phyloP scores from a whole-genome alignment of 2,329 filamentous ascomycete genomes.

The Penicillium decumbens region DNA sequence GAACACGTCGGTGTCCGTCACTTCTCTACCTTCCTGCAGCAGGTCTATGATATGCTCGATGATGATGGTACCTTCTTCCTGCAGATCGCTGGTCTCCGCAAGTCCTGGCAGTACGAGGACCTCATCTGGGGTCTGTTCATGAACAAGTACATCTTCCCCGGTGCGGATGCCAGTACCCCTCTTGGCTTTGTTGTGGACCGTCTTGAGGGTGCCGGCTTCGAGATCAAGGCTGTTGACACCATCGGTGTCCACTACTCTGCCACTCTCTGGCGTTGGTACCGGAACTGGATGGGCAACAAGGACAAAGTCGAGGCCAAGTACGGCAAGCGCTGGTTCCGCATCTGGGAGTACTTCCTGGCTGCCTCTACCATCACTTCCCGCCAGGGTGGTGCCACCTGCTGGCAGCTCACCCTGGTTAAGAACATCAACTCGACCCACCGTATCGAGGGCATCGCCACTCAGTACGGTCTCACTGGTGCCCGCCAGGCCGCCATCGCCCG shows the following conservation, averaged over 20 bases:
- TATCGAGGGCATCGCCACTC: conserved; percentile 65
- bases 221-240: conserved; percentile 88
- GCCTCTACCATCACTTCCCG: conserved; percentile 79
- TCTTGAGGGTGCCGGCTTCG: conserved; percentile 81
- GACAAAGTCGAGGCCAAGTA: conserved; percentile 95
- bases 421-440: conserved; percentile 85
- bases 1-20: conserved; percentile 96
- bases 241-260: conserved; percentile 96
- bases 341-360: conserved; percentile 89
- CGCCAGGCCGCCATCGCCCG: conserved; percentile 46
- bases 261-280: conserved; percentile 96
- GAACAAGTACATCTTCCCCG: conserved; percentile 99
- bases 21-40: conserved; percentile 72
- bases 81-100: conserved; percentile 89
- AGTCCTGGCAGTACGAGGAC: conserved; percentile 96
- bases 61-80: conserved; percentile 96
- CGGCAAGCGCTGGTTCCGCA: conserved; percentile 90
- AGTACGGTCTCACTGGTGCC: conserved; percentile 66
- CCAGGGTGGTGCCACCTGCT: conserved; percentile 79
- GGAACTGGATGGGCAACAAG: conserved; percentile 93
- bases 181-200: conserved; percentile 80
- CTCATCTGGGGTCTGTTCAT: conserved; percentile 98
- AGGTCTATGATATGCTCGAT: conserved; percentile 92
- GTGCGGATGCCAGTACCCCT: conserved; percentile 90
- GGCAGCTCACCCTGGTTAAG: conserved; percentile 81